Conservation (phyloP, 108 stramenopile species). For the Skeletonema menzelii region DNA sequence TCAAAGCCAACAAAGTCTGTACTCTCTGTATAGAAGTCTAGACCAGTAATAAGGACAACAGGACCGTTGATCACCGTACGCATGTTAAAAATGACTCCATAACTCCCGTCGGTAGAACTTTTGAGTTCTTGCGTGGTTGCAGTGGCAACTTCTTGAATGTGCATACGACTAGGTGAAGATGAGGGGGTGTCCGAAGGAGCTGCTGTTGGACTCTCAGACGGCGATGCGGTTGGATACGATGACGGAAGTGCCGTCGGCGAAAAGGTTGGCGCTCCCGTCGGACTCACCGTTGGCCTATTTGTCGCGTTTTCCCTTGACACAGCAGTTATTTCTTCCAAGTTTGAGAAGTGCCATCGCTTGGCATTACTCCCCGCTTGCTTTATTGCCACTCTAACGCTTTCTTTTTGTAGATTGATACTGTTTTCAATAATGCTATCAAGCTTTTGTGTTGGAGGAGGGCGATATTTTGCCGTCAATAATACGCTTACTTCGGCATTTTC, state of each 20-base stretch:
- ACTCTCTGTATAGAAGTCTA: slow-evolving; percentile 2
- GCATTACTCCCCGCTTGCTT: not conserved
- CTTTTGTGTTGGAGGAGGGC: not conserved
- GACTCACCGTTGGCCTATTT: not conserved
- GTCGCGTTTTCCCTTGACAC: not conserved
- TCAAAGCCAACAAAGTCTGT: not conserved
- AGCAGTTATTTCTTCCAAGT: not conserved
- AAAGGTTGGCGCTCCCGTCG: not conserved
- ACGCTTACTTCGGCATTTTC: not conserved
- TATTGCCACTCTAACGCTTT: not conserved
- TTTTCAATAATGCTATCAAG: not conserved
- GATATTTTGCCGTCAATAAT: not conserved
- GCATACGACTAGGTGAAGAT: not conserved
- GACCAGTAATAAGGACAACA: not conserved
- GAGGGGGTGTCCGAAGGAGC: not conserved
- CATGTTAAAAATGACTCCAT: slow-evolving; percentile 3
- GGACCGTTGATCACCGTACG: not conserved
- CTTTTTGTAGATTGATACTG: slow-evolving; percentile 1
- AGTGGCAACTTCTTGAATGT: not conserved
- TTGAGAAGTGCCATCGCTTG: not conserved
- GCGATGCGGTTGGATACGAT: not conserved
- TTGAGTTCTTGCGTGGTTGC: slow-evolving; percentile 4
- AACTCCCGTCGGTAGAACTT: not conserved
- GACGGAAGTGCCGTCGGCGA: not conserved
- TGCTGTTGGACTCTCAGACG: not conserved